phyloP scores from a whole-genome alignment of 495 filamentous ascomycete species.

The Xylaria curta region DNA sequence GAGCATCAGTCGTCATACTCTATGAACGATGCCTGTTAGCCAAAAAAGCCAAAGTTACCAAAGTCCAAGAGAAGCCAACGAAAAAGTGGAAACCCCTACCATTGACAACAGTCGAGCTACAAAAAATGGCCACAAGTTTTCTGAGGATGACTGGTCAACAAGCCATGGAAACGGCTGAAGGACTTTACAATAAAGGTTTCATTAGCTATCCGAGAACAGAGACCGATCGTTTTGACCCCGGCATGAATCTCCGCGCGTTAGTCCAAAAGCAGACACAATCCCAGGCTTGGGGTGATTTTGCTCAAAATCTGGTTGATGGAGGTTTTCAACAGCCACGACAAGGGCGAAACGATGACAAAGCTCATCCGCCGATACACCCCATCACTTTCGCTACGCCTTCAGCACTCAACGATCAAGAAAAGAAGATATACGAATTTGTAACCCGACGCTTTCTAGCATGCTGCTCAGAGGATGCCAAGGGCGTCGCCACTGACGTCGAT shows the following conservation, averaged over 20 bases:
- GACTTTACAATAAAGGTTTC: constrained; percentile 91
- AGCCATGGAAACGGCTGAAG: constrained; percentile 89
- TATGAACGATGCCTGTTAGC: constrained; percentile 83
- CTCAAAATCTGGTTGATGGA: constrained; percentile 77
- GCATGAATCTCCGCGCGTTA: constrained; percentile 80
- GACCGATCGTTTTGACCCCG: constrained; percentile 93
- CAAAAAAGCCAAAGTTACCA: constrained; percentile 78
- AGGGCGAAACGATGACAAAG: constrained; percentile 90
- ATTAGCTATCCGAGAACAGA: constrained; percentile 98
- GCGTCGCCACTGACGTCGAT: constrained; percentile 81
- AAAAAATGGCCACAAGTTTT: constrained; percentile 90
- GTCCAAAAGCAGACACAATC: constrained; percentile 84
- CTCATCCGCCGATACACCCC: constrained; percentile 96
- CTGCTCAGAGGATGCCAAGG: constrained; percentile 92
- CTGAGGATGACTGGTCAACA: constrained; percentile 82
- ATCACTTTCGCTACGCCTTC: constrained; percentile 74
- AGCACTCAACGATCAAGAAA: constrained; percentile 69
- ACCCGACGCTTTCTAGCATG: constrained; percentile 94
- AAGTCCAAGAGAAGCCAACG: constrained; percentile 86
- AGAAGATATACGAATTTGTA: constrained; percentile 89
- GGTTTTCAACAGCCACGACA: constrained; percentile 81
- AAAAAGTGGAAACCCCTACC: constrained; percentile 94
- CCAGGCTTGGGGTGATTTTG: constrained; percentile 79
- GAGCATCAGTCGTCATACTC: constrained; percentile 77
- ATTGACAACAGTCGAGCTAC: constrained; percentile 96